A percentile compares a stretch with the other conserved stretches of the same genome.
These are phyloP conservation scores for Populus pruinosa DNA, from an alignment of 345 rosid species.

Conservation along the genomic window DNA sequence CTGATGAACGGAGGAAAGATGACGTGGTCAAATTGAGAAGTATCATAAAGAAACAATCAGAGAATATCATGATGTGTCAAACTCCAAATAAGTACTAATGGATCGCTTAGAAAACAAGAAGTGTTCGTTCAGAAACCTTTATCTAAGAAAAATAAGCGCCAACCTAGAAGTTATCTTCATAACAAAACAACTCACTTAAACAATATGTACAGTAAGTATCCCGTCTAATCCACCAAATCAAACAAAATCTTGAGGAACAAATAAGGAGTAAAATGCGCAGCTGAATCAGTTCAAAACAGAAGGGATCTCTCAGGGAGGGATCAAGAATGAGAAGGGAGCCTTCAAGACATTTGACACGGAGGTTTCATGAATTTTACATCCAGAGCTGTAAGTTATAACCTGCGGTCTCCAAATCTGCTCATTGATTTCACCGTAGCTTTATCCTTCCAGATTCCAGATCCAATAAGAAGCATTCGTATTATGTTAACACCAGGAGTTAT, in stretches of 20 bases:
- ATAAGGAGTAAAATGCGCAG: not conserved
- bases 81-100: not conserved
- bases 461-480: conserved; percentile 69
- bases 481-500: conserved; percentile 63
- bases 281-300: not conserved
- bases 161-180: not conserved
- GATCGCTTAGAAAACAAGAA: not conserved
- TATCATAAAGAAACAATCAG: not conserved
- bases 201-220: not conserved
- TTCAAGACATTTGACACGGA: not conserved
- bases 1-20: conserved; percentile 40
- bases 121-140: not conserved
- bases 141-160: not conserved
- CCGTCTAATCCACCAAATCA: not conserved
- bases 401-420: conserved; percentile 88
- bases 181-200: not conserved
- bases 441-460: conserved; percentile 71
- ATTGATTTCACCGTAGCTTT: conserved; percentile 88
- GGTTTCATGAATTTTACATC: not conserved
- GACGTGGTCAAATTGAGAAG: conserved; percentile 14
- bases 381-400: conserved; percentile 35
- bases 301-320: not conserved
- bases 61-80: not conserved
- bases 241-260: not conserved
- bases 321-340: not conserved